phyloP scores from a whole-genome alignment of 2,329 filamentous ascomycete species.

The Ceratocystis papillata region DNA sequence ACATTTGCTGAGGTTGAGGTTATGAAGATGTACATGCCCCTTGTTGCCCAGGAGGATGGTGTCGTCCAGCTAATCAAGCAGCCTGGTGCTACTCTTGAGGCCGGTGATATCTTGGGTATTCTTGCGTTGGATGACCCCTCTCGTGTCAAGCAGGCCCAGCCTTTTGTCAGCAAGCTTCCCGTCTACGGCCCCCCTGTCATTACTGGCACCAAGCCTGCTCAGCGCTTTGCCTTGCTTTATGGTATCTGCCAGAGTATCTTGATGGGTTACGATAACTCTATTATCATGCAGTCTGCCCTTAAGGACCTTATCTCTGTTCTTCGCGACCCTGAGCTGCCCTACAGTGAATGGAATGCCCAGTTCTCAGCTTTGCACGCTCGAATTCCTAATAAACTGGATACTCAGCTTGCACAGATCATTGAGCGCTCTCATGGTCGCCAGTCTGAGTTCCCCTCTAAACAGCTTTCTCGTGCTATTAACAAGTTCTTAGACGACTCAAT shows the following conservation, averaged over 20 bases:
- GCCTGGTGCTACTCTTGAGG: constrained; percentile 92
- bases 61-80: constrained; percentile 98
- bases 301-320: constrained; percentile 86
- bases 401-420: constrained; percentile 70
- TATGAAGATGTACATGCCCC: constrained; percentile 99
- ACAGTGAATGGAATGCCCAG: constrained; percentile 91
- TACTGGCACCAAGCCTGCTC: constrained; percentile 80
- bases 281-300: constrained; percentile 81
- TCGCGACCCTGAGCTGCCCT: constrained; percentile 79
- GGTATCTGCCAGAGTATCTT: constrained; percentile 79
- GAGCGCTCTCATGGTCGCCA: constrained; percentile 69
- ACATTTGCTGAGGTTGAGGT: constrained; percentile 96
- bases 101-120: constrained; percentile 97
- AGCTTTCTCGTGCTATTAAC: constrained; percentile 67
- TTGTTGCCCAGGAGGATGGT: constrained; percentile 89
- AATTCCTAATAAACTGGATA: constrained; percentile 89
- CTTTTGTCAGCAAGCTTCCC: constrained; percentile 84
- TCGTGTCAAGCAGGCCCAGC: constrained; percentile 90
- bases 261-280: constrained; percentile 89
- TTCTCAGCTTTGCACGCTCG: constrained; percentile 93
- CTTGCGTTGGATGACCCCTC: constrained; percentile 88
- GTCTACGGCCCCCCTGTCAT: constrained; percentile 77
- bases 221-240: constrained; percentile 69
- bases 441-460: constrained; percentile 84
- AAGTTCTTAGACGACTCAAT: constrained; percentile 87